Base-by-base conservation (phyloP, 257 asterid species). In the Sherardia arvensis region DNA sequence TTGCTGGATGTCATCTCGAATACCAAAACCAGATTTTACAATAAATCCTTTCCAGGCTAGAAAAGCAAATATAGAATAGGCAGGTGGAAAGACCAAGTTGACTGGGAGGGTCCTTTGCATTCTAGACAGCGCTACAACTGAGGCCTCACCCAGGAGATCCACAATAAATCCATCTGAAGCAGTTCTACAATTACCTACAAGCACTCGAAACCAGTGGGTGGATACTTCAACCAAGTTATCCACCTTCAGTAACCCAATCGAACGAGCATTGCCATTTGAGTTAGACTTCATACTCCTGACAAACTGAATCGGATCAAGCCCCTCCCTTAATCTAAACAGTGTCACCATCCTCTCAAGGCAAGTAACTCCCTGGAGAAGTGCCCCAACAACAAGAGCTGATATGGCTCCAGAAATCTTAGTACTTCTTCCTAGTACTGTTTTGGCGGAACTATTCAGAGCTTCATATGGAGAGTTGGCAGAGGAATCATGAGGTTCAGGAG, bases 141-240 rank as follows among this genome's bases (percentile, higher is more conserved):
- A 84, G 71, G 96, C 85, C 76, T 93, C 95, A 66, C 99, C 99
- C 65, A 93, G 77, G 49, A 93, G 94, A 48, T 87, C 92, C 71
- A 83, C 87, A 72, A 93, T 66, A 43, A 90, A 80, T 62, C 99
- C 99, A 83, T 93, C 97, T 47, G 77, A 78, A 75, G 87, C 87
- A 6, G 95, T 90, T 76, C 92, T 82, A 81, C 97, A 93, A 74
- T 90, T 93, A 53, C 99, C 97, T 23, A 93, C 95, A 68, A 93
- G 92, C 67, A 93, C 99, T 80, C 99, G 82, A 78, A 90, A 93
- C 99, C 97, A 90, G 86, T 83, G 92, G 63, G 81, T 77, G 7
- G 99, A 93, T 64, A 90, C 86, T 76, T 93, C 99, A 79, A 84
- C 81, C 77, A 73, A 59, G 79, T 68, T 85, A 67, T 93, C 99